A percentile compares a stretch with the other conserved stretches of the same genome.
Evolutionary conservation across 257 asterid species (phyloP).

Genomic region (Solanum gandarillasii): DNA sequence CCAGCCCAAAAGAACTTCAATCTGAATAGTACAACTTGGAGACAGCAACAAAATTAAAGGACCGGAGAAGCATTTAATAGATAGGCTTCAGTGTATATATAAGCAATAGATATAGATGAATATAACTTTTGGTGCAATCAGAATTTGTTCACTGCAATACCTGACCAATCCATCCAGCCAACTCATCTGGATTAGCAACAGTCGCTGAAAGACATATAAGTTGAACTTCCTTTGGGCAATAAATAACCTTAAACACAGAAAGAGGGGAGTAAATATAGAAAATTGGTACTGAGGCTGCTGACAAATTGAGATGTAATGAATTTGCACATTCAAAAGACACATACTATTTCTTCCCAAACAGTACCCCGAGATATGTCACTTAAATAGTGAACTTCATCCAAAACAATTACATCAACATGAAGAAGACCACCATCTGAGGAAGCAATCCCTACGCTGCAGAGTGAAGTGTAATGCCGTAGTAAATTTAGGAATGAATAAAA

Average conservation of each 20-base stretch:
- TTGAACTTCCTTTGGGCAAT: slow-evolving; percentile 96
- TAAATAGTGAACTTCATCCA: slow-evolving; percentile 98
- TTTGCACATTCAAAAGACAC: slow-evolving; percentile 25
- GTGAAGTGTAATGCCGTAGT: background rate
- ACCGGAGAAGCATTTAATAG: background rate
- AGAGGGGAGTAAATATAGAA: slow-evolving; percentile 1
- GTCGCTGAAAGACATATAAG: slow-evolving; percentile 95
- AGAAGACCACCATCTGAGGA: slow-evolving; percentile 80
- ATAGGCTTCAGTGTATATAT: background rate
- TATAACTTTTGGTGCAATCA: background rate
- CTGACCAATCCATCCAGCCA: slow-evolving; percentile 99
- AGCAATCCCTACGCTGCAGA: slow-evolving; percentile 67
- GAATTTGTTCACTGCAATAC: slow-evolving; percentile 35
- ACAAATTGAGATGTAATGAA: slow-evolving; percentile 5
- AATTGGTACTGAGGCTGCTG: background rate
- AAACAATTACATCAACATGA: slow-evolving; percentile 90
- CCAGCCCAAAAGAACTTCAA: background rate
- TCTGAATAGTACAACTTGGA: background rate
- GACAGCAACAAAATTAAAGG: background rate
- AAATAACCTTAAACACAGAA: slow-evolving; percentile 54
- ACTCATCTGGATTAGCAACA: slow-evolving; percentile 94
- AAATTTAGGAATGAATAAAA: background rate
- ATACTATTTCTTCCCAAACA: slow-evolving; percentile 98
- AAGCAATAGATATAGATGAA: background rate
- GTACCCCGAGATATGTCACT: slow-evolving; percentile 98